Conservation (phyloP, 1,284 basidiomycete species). For the Volvariella volvacea region DNA sequence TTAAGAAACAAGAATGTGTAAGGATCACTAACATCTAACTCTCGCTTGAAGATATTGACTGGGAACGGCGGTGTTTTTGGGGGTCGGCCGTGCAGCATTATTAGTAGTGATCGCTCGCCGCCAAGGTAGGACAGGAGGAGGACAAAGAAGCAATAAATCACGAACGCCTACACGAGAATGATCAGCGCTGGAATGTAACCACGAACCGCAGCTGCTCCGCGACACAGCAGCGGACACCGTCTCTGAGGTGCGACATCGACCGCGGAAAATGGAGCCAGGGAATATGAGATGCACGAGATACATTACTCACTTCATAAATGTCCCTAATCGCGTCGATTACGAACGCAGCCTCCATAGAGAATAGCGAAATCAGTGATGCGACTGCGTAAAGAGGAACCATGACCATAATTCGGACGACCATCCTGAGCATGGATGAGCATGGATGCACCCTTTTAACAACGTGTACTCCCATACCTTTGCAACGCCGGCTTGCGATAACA, state of each 20-base stretch:
- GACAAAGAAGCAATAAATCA: conserved; percentile 91
- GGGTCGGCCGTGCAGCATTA: conserved; percentile 83
- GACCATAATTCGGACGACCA: conserved; percentile 93
- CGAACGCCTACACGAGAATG: conserved; percentile 66
- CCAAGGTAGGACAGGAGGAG: conserved; percentile 84
- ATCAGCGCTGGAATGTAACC: conserved; percentile 4
- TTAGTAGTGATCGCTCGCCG: conserved; percentile 88
- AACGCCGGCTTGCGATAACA: conserved; percentile 82
- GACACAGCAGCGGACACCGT: neutral
- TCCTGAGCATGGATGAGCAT: conserved; percentile 39
- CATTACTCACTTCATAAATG: conserved; percentile 79
- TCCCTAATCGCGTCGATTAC: conserved; percentile 94
- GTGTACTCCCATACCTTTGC: conserved; percentile 51
- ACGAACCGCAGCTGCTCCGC: neutral
- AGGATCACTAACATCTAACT: conserved; percentile 89
- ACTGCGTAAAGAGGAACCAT: conserved; percentile 96
- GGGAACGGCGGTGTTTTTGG: conserved; percentile 88
- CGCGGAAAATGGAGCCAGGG: neutral
- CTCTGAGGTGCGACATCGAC: neutral
- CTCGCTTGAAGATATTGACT: conserved; percentile 66
- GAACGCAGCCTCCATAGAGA: conserved; percentile 92
- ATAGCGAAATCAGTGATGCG: conserved; percentile 88
- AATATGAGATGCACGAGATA: neutral
- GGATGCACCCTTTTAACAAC: neutral
- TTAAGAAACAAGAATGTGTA: conserved; percentile 93